Percentiles rank a stretch among this genome's conserved stretches.
Conservation (phyloP, 208 protist species). For the Balamuthia mandrillaris region DNA sequence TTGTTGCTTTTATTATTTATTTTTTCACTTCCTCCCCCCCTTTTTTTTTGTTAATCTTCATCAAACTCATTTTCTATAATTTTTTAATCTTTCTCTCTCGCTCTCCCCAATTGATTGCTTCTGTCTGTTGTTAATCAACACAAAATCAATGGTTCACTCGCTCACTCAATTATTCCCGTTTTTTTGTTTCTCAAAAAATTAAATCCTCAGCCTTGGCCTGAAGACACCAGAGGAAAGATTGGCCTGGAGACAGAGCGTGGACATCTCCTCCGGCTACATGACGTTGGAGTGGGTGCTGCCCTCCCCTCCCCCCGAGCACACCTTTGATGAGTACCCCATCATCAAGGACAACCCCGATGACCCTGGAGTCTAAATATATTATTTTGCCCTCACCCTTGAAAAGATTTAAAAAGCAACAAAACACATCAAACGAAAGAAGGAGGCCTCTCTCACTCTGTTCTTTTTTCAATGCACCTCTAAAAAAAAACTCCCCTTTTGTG, state of each 20-base stretch:
- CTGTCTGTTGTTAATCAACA: neutral
- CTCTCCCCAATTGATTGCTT: neutral
- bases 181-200: neutral
- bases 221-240: neutral
- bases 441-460: no score
- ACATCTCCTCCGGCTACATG: conserved; percentile 20
- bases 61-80: neutral
- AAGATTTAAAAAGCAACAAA: no score
- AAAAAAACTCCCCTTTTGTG: no score
- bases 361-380: no score
- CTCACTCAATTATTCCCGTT: no score
- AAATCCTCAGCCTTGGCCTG: neutral
- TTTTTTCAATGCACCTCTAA: no score
- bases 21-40: neutral
- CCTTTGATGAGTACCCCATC: conserved; percentile 19
- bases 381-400: no score
- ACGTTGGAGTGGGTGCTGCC: conserved; percentile 18
- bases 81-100: no score
- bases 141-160: no score
- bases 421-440: no score
- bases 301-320: conserved; percentile 21
- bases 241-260: neutral
- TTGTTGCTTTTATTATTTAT: no score
- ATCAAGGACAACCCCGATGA: conserved; percentile 4
- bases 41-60: neutral